Percentiles rank a stretch among this genome's conserved stretches.
Evolutionary conservation across 345 rosid genomes (phyloP).

Genomic region (Cardamine occulta): DNA sequence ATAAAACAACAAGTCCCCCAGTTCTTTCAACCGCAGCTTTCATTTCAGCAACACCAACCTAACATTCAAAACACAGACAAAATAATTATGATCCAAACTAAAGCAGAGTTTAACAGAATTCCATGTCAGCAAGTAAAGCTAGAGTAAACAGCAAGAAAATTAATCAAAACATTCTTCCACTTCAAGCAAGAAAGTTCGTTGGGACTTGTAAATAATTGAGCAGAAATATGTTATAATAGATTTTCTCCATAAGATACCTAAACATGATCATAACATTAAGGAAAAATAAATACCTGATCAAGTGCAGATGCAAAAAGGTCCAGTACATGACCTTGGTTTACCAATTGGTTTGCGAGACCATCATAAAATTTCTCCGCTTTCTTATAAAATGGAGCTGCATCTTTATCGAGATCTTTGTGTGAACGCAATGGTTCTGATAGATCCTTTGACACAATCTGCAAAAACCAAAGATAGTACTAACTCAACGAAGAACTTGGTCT

Average conservation of each 20-base stretch:
- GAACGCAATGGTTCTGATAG: slow-evolving; percentile 97
- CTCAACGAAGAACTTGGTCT: slow-evolving; percentile 16
- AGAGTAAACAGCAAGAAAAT: slow-evolving; percentile 8
- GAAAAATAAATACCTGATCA: slow-evolving; percentile 76
- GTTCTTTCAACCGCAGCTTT: slow-evolving; percentile 96
- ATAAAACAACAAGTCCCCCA: slow-evolving; percentile 94
- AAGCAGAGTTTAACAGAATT: neutral
- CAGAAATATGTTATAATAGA: slow-evolving; percentile 5
- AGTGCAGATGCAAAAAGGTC: slow-evolving; percentile 99
- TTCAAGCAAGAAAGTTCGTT: slow-evolving; percentile 19
- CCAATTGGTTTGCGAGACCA: slow-evolving; percentile 88
- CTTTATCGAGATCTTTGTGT: slow-evolving; percentile 99
- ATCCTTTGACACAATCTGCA: slow-evolving; percentile 98
- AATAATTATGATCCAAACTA: neutral
- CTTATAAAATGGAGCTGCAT: slow-evolving; percentile 95
- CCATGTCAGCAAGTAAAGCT: neutral
- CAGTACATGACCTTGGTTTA: slow-evolving; percentile 94
- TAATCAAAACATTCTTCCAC: slow-evolving; percentile 15
- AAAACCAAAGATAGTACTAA: slow-evolving; percentile 30
- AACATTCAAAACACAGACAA: slow-evolving; percentile 5
- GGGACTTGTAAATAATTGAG: slow-evolving; percentile 15
- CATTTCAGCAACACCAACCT: slow-evolving; percentile 99
- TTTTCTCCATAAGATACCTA: slow-evolving; percentile 9
- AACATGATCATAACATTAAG: slow-evolving; percentile 11
- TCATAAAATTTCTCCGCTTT: slow-evolving; percentile 97